phyloP scores from a whole-genome alignment of 768 basidiomycete genomes.

The Asterophora parasitica region DNA sequence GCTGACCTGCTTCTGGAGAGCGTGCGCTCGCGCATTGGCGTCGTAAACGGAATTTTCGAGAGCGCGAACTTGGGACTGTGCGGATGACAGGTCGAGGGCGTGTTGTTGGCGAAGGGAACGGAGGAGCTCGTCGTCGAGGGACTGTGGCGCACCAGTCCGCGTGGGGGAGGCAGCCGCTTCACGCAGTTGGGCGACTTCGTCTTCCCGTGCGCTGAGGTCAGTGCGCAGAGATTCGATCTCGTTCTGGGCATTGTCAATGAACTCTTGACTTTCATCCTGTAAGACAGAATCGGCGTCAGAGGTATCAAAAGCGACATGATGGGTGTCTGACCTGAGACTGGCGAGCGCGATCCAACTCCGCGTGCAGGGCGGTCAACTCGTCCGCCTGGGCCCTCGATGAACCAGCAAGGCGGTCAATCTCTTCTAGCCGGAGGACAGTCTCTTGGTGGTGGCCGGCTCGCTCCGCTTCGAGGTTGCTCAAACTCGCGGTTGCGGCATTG shows the following conservation, averaged over 20 bases:
- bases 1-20: slow-evolving; percentile 62
- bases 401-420: slow-evolving; percentile 50
- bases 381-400: slow-evolving; percentile 44
- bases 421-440: slow-evolving; percentile 47
- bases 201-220: slow-evolving; percentile 57
- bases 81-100: slow-evolving; percentile 71
- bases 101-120: slow-evolving; percentile 70
- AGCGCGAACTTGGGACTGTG: slow-evolving; percentile 74
- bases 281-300: slow-evolving; percentile 2
- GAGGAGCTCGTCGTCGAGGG: slow-evolving; percentile 72
- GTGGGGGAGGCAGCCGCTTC: slow-evolving; percentile 40
- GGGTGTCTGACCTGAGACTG: slow-evolving; percentile 31
- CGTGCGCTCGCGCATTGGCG: slow-evolving; percentile 63
- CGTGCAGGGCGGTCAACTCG: slow-evolving; percentile 47
- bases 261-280: slow-evolving; percentile 58
- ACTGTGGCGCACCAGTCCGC: slow-evolving; percentile 37
- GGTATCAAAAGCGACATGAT: neutral
- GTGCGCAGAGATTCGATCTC: slow-evolving; percentile 68
- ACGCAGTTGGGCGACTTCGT: slow-evolving; percentile 60
- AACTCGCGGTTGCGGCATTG: slow-evolving; percentile 44
- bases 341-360: slow-evolving; percentile 45
- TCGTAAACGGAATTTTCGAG: slow-evolving; percentile 72
- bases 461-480: slow-evolving; percentile 61
- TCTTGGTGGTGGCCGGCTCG: slow-evolving; percentile 56
- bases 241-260: slow-evolving; percentile 58